These are phyloP conservation scores for Anaeramoeba ignava DNA, from an alignment of 78 protist genomes.

Conservation along the genomic window DNA sequence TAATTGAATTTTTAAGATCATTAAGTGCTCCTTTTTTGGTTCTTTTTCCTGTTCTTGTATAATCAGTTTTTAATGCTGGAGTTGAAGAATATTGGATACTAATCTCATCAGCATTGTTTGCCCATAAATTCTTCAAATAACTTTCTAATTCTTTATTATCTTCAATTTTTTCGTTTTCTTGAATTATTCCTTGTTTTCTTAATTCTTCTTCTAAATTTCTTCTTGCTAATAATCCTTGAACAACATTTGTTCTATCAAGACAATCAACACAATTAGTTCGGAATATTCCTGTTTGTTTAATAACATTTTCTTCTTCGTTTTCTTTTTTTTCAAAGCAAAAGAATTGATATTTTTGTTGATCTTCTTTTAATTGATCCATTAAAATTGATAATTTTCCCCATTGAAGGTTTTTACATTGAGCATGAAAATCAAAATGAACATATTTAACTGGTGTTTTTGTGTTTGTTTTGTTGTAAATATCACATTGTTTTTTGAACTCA, in stretches of 20 bases:
- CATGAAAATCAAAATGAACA: conserved; percentile 6
- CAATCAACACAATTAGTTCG: conserved; percentile 87
- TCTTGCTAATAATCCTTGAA: conserved; percentile 42
- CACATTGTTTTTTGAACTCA: not conserved
- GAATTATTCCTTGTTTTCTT: not conserved
- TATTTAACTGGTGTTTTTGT: not conserved
- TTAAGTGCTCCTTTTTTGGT: not conserved
- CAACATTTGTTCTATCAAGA: conserved; percentile 85
- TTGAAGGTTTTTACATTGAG: conserved; percentile 4
- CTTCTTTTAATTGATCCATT: conserved; percentile 9
- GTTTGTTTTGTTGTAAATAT: not conserved
- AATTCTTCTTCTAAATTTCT: not conserved
- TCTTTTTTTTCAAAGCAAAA: not conserved
- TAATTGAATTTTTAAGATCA: not conserved
- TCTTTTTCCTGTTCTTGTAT: not conserved
- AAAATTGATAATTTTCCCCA: not conserved
- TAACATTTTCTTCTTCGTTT: not conserved
- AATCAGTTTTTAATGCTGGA: not conserved
- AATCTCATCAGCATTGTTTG: not conserved
- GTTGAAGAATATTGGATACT: not conserved
- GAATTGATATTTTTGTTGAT: not conserved
- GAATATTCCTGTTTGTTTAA: conserved; percentile 46
- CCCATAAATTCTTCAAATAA: conserved; percentile 1
- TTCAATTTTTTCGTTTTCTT: not conserved
- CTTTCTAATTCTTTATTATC: not conserved